These are phyloP conservation scores for Anthracocystis walkeri DNA, from an alignment of 1,284 basidiomycete species.

Conservation along the genomic window DNA sequence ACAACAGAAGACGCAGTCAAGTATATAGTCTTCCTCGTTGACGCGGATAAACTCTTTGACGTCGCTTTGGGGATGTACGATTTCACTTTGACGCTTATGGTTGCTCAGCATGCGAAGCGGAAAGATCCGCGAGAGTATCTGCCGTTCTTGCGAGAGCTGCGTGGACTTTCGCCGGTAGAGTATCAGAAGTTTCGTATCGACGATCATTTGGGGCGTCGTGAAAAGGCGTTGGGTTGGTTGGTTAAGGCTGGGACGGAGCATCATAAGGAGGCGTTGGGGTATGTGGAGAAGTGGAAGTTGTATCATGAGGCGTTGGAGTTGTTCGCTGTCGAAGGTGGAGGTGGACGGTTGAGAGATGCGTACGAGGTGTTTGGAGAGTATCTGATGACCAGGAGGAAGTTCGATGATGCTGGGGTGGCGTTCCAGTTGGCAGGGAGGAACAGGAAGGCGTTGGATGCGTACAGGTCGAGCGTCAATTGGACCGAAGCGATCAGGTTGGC, in stretches of 20 bases:
- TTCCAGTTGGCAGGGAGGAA: slow-evolving; percentile 52
- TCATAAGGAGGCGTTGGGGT: slow-evolving; percentile 83
- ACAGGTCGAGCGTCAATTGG: slow-evolving; percentile 58
- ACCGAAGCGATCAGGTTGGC: slow-evolving; percentile 55
- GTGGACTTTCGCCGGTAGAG: slow-evolving; percentile 78
- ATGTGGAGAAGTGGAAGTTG: slow-evolving; percentile 83
- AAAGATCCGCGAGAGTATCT: slow-evolving; percentile 98
- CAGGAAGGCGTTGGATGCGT: slow-evolving; percentile 57
- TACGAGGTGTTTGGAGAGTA: slow-evolving; percentile 84
- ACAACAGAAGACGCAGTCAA: slow-evolving; percentile 95
- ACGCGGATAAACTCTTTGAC: slow-evolving; percentile 91
- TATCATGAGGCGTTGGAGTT: slow-evolving; percentile 69
- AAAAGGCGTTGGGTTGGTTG: slow-evolving; percentile 82
- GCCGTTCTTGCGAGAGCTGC: slow-evolving; percentile 91
- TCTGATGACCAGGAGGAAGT: slow-evolving; percentile 85
- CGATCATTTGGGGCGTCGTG: slow-evolving; percentile 84
- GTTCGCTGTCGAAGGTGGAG: slow-evolving; percentile 29
- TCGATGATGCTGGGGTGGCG: slow-evolving; percentile 78
- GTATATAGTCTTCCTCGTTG: slow-evolving; percentile 97
- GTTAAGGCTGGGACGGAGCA: slow-evolving; percentile 78
- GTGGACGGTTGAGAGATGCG: slow-evolving; percentile 28
- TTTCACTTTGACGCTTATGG: slow-evolving; percentile 91
- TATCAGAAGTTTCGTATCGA: slow-evolving; percentile 94
- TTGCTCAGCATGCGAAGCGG: slow-evolving; percentile 96
- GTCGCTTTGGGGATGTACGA: slow-evolving; percentile 99